phyloP scores from a whole-genome alignment of 78 protist genomes.

The Chrysochromulina tobinii region DNA sequence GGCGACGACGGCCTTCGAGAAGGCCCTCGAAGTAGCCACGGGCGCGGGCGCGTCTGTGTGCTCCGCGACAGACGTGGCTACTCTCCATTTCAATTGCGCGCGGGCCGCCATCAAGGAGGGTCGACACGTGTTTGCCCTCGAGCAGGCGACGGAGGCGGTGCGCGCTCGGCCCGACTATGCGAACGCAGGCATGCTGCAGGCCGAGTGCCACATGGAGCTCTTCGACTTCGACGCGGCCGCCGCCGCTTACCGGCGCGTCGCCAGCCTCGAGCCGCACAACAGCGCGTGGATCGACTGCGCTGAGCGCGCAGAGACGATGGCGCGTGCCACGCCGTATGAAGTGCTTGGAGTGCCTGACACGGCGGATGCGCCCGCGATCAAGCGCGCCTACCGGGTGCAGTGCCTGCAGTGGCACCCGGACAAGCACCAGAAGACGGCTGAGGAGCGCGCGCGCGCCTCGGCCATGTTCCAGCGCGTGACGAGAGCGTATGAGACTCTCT shows the following conservation, averaged over 20 bases:
- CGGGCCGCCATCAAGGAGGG: background rate
- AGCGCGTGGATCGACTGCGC: background rate
- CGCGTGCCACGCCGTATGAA: background rate
- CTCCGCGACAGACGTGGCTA: background rate
- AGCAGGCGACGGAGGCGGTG: background rate
- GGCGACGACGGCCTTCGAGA: no score
- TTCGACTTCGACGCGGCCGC: background rate
- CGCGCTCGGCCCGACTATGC: background rate
- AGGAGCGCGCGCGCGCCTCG: background rate
- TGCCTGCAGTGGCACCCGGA: constrained; percentile 4
- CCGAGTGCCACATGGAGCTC: background rate
- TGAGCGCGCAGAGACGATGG: background rate
- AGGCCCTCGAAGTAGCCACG: background rate
- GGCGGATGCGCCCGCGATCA: background rate
- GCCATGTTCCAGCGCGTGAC: background rate
- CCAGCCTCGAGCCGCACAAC: background rate
- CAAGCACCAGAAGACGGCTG: background rate
- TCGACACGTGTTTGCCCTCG: background rate
- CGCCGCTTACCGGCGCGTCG: background rate
- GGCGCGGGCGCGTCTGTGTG: background rate
- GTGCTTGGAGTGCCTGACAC: background rate
- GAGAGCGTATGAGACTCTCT: background rate
- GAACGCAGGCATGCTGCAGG: background rate
- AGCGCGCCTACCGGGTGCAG: background rate
- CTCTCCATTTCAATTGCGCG: background rate